Evolutionary conservation across 78 protist genomes (phyloP), one percentile per base, ranked within the genome.

Genomic region (Dictyostelium intermedium): DNA sequence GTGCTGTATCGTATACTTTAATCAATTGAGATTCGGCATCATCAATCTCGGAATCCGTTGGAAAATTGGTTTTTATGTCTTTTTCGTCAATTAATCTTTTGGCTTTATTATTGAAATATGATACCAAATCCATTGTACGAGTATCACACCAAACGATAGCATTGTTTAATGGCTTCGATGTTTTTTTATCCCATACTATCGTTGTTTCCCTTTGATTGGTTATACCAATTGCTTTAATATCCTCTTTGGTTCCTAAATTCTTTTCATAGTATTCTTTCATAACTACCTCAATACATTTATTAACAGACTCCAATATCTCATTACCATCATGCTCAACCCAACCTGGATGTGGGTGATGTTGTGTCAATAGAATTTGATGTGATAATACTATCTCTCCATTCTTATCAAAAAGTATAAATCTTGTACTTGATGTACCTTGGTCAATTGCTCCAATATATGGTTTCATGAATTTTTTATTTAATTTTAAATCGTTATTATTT

Each of bases 191-290:
- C 99, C 99, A 99, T 47, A 94, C 98, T 1, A 98, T 85, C 1
- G 98, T 91, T 23, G 99, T 98, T 53, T 99, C 99, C 10, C 99
- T 87, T 82, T 99, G 99, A 83, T 99, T 99, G 61, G 99, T 98
- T 27, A 99, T 79, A 8, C 99, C 99, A 35, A 99, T 74, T 3
- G 96, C 94, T 25, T 84, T 77, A 50, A 87, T 91, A 63, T 73
- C 89, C 23, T 72, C 30, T n/a, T 27, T 53, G 0, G 61, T 66
- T 32, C 91, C 96, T 25, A 47, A 25, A 14, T 23, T 27, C 11
- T 41, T 34, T 70, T 63, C 30, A 41, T 76, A 25, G 8, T 25
- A 63, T 34, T 85, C 74, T n/a, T 61, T 43, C 84, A 81, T 45
- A 9, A 86, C 93, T 2, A 87, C 61, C 20, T 74, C 81, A 20